A percentile compares a stretch with the other conserved stretches of the same genome.
Evolutionary conservation across 257 asterid genomes (phyloP).

Genomic region (Salvia rosmarinus): DNA sequence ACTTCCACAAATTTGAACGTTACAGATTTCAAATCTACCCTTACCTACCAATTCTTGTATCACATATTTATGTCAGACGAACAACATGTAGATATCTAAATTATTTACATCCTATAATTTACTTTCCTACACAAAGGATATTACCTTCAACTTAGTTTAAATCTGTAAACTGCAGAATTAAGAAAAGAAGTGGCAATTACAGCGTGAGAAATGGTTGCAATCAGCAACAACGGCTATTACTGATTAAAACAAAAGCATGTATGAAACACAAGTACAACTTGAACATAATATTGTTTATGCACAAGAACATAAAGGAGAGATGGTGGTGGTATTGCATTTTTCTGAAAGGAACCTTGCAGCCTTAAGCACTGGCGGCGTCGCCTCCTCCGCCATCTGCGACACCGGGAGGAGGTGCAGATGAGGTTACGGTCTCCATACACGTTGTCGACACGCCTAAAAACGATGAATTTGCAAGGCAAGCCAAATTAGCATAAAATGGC

Average conservation of each 20-base stretch:
- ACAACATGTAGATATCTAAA: not conserved
- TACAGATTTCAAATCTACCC: no score
- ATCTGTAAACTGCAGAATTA: not conserved
- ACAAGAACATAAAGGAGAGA: constrained; percentile 49
- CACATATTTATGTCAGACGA: no score
- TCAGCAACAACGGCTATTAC: constrained; percentile 45
- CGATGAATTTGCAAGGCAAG: not conserved
- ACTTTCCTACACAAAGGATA: not conserved
- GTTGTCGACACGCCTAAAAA: constrained; percentile 83
- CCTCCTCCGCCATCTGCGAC: constrained; percentile 82
- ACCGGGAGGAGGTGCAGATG: constrained; percentile 92
- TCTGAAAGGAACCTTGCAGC: constrained; percentile 23
- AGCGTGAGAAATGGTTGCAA: constrained; percentile 44
- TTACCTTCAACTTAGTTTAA: no score
- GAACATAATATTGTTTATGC: constrained; percentile 47
- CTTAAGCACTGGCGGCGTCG: constrained; percentile 87
- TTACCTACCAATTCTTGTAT: no score
- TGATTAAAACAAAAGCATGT: constrained; percentile 36
- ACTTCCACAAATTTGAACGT: no score
- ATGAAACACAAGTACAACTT: constrained; percentile 38
- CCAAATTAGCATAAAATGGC: not conserved
- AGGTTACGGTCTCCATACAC: constrained; percentile 99
- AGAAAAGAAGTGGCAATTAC: constrained; percentile 33
- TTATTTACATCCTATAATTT: not conserved
- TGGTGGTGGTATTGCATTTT: constrained; percentile 22